phyloP scores from a whole-genome alignment of 768 basidiomycete genomes.

The Mycena floridula region DNA sequence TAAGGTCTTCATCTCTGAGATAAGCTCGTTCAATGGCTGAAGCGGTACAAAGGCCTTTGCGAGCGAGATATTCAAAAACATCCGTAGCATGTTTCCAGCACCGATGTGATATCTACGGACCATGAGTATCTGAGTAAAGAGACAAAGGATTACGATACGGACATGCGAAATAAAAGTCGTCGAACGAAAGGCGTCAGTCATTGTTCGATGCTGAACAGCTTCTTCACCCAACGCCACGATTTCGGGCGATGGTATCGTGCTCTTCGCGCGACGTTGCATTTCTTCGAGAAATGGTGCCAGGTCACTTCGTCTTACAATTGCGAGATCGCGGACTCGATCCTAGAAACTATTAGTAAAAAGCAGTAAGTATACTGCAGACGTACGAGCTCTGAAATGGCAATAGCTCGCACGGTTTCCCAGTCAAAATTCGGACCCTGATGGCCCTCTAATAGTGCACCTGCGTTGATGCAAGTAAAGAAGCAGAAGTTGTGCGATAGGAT shows the following conservation, averaged over 20 bases:
- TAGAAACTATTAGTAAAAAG: neutral
- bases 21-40: slow-evolving; percentile 10
- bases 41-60: slow-evolving; percentile 4
- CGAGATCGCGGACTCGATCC: slow-evolving; percentile 4
- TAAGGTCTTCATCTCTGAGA: slow-evolving; percentile 2
- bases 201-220: neutral
- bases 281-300: slow-evolving; percentile 2
- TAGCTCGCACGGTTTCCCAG: slow-evolving; percentile 1
- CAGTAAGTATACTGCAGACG: neutral
- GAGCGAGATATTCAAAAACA: slow-evolving; percentile 5
- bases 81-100: slow-evolving; percentile 6
- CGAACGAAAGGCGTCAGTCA: slow-evolving; percentile 6
- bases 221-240: neutral
- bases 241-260: slow-evolving; percentile 6
- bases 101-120: slow-evolving; percentile 4
- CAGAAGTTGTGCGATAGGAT: no score
- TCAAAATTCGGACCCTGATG: slow-evolving; percentile 1
- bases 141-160: neutral
- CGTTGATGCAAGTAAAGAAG: no score
- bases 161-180: slow-evolving; percentile 1
- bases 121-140: neutral
- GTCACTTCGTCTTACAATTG: slow-evolving; percentile 3
- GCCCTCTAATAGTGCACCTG: slow-evolving; percentile 4
- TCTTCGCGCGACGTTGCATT: neutral
- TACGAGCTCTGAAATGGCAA: slow-evolving; percentile 5